Evolutionary conservation across 306 rosid species (phyloP), one percentile per base, ranked within the genome.

Genomic region (Cicer arietinum): DNA sequence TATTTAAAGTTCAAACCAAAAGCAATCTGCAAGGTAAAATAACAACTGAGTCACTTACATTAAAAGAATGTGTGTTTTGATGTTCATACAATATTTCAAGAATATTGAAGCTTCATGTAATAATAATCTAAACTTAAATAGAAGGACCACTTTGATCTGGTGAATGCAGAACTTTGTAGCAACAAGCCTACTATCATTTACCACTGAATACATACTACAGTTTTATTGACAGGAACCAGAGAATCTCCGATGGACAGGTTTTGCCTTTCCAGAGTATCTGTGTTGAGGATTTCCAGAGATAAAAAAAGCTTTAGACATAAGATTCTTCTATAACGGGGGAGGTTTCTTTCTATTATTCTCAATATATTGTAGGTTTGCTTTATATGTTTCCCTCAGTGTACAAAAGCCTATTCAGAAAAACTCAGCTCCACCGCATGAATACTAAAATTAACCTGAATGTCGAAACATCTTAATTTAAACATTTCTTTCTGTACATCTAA

Each of bases 1-100:
- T 94, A 94, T 84, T 88, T 94, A 75, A 92, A 81, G 82, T 88
- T 86, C 81, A 84, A 77, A 82, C 95, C 93, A 70, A 81, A 78
- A 78, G 87, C 87, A 79, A 92, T 79, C 97, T 90, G 92, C 80
- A 67, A 78, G 58, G 35, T 10, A 73, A 81, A 78, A 63, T 71
- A 77, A 44, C 52, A 67, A 76, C 67, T 10, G 67, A 64, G 75
- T 52, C 76, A 82, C 71, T 61, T 48, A 8, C 20, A 62, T 40
- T 69, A 30, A 37, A 68, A 69, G 40, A 48, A 54, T 44, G 22
- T 48, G 78, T n/a, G 57, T 79, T 72, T 56, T 13, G 68, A 81
- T 44, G 76, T 25, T 57, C 74, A 73, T 63, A 50, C 10, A 46
- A 10, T 43, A 80, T n/a, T 74, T 39, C 53, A 72, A 63, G 66